Conservation (phyloP, 441 rosid genomes). For the Dalechampia spathulata region DNA sequence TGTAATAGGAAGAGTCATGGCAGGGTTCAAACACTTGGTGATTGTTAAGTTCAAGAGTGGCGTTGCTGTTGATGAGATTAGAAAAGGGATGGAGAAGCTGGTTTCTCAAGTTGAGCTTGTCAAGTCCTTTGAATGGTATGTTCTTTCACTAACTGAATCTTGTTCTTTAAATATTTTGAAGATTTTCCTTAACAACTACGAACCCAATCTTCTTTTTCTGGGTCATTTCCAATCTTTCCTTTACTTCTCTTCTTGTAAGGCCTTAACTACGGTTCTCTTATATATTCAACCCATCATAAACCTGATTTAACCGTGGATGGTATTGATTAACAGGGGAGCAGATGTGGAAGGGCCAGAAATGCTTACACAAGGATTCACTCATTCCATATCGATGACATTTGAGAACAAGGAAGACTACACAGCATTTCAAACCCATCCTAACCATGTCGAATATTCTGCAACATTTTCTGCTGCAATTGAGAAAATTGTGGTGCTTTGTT, state of each 20-base stretch:
- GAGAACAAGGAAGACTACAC: slow-evolving; percentile 59
- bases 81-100: slow-evolving; percentile 78
- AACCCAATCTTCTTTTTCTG: too few species aligned
- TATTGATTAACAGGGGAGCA: slow-evolving; percentile 49
- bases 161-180: not conserved
- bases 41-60: slow-evolving; percentile 79
- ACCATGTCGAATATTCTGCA: slow-evolving; percentile 61
- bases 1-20: slow-evolving; percentile 22
- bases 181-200: too few species aligned
- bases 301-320: too few species aligned
- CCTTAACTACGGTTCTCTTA: too few species aligned
- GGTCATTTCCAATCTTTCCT: too few species aligned
- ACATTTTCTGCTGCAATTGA: slow-evolving; percentile 64
- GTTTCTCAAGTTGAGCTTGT: slow-evolving; percentile 63
- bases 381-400: slow-evolving; percentile 73
- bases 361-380: slow-evolving; percentile 88
- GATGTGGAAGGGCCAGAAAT: slow-evolving; percentile 74
- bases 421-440: slow-evolving; percentile 59
- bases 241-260: too few species aligned
- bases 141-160: not conserved
- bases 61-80: slow-evolving; percentile 47
- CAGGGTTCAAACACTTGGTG: slow-evolving; percentile 78
- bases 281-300: too few species aligned
- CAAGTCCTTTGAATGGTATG: slow-evolving; percentile 84
- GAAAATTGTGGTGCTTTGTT: slow-evolving; percentile 64